phyloP scores from a whole-genome alignment of 176 grass and related monocot genomes.

The Juncus inflexus region DNA sequence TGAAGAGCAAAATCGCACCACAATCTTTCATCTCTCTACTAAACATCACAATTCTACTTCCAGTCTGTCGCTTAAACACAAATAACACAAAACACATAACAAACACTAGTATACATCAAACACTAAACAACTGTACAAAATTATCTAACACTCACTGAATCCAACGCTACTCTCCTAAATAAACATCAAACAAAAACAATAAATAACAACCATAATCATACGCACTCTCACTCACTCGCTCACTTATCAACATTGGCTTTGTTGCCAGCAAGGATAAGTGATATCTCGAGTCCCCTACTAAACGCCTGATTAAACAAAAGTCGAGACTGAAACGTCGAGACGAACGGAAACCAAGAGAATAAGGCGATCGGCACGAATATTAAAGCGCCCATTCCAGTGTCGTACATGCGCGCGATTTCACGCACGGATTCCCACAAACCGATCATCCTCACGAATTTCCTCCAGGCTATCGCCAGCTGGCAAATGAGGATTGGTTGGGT shows the following conservation, averaged over 20 bases:
- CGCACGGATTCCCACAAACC: slow-evolving; percentile 69
- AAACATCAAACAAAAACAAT: background rate
- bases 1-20: too few species aligned
- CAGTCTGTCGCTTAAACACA: too few species aligned
- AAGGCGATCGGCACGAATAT: slow-evolving; percentile 83
- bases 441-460: slow-evolving; percentile 19
- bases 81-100: too few species aligned
- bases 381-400: slow-evolving; percentile 75
- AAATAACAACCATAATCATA: background rate
- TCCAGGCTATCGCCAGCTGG: slow-evolving; percentile 77
- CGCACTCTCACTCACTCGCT: too few species aligned
- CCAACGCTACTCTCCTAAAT: slow-evolving; percentile 3
- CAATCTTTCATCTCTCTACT: too few species aligned
- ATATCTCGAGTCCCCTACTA: slow-evolving; percentile 89
- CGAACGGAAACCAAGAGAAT: slow-evolving; percentile 96
- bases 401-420: slow-evolving; percentile 87
- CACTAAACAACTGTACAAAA: slow-evolving; percentile 22
- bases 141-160: slow-evolving; percentile 7
- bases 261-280: slow-evolving; percentile 94
- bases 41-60: too few species aligned
- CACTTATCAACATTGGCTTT: slow-evolving; percentile 67
- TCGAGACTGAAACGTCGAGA: slow-evolving; percentile 88
- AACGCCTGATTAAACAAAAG: slow-evolving; percentile 93
- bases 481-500: slow-evolving; percentile 12
- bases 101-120: background rate